Evolutionary conservation across 352 stramenopile genomes (phyloP).

Genomic region (Thraustochytrium sp.): DNA sequence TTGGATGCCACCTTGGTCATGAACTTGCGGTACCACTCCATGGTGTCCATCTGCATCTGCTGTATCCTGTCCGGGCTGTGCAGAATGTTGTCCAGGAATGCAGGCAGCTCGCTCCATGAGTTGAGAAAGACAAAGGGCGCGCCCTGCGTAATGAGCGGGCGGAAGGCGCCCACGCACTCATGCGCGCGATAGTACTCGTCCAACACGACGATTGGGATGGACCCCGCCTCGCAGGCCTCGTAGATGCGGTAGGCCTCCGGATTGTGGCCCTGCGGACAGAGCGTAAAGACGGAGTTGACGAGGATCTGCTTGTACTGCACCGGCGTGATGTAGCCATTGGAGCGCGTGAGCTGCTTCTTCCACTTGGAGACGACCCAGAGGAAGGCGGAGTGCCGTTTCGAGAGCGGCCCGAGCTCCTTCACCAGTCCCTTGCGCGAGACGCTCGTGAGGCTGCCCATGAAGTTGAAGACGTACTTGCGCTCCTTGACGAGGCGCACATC

Average conservation of each 20-base stretch:
- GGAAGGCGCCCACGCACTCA: slow-evolving; percentile 48
- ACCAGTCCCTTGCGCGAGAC: background rate
- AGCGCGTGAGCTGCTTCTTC: slow-evolving; percentile 35
- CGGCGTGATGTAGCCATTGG: slow-evolving; percentile 29
- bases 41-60: slow-evolving; percentile 36
- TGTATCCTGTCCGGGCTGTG: slow-evolving; percentile 22
- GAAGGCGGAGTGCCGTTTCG: background rate
- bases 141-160: slow-evolving; percentile 45
- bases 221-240: slow-evolving; percentile 38
- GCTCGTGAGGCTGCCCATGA: slow-evolving; percentile 37
- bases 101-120: slow-evolving; percentile 50
- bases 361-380: slow-evolving; percentile 22
- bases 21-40: slow-evolving; percentile 28
- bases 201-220: slow-evolving; percentile 30
- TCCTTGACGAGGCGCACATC: slow-evolving; percentile 29
- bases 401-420: background rate
- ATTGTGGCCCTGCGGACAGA: slow-evolving; percentile 44
- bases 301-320: slow-evolving; percentile 41
- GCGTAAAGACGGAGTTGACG: slow-evolving; percentile 19
- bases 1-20: slow-evolving; percentile 23
- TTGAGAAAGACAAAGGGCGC: slow-evolving; percentile 51
- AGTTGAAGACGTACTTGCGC: slow-evolving; percentile 43
- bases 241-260: slow-evolving; percentile 42
- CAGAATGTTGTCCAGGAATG: slow-evolving; percentile 47
- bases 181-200: slow-evolving; percentile 46